phyloP scores from a whole-genome alignment of 2,329 filamentous ascomycete genomes.

The Ceratocystis cubensis region DNA sequence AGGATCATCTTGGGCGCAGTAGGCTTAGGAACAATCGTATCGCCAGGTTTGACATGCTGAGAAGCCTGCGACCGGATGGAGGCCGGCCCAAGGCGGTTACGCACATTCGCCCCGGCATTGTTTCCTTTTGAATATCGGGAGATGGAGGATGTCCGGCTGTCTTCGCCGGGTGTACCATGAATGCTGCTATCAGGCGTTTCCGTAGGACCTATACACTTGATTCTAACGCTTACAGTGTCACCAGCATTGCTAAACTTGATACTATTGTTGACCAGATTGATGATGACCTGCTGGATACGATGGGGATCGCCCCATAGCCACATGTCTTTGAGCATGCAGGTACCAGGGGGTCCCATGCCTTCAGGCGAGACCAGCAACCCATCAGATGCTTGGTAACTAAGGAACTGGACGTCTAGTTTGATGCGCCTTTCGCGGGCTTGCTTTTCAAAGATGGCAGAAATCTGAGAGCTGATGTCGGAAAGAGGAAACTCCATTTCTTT shows the following conservation, averaged over 20 bases:
- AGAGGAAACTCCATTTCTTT: constrained; percentile 78
- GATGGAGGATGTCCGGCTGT: constrained; percentile 42
- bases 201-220: constrained; percentile 57
- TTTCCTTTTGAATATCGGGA: constrained; percentile 36
- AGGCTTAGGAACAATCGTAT: constrained; percentile 22
- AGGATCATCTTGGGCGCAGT: constrained; percentile 25
- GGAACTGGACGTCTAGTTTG: constrained; percentile 57
- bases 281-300: constrained; percentile 80
- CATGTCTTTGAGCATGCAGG: constrained; percentile 68
- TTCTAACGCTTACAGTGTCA: constrained; percentile 62
- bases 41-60: constrained; percentile 24
- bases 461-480: constrained; percentile 70
- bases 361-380: constrained; percentile 32
- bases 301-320: constrained; percentile 87
- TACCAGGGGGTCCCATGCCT: constrained; percentile 50
- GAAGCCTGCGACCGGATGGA: constrained; percentile 42
- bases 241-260: constrained; percentile 76
- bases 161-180: constrained; percentile 27
- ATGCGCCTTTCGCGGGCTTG: constrained; percentile 73
- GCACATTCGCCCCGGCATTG: constrained; percentile 25
- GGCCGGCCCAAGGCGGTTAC: constrained; percentile 36
- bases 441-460: constrained; percentile 78
- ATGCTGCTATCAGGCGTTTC: constrained; percentile 27
- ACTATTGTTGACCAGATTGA: constrained; percentile 84
- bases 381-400: constrained; percentile 21